A percentile compares a stretch with the other conserved stretches of the same genome.
These are phyloP conservation scores for Apiospora pterosperma DNA, from an alignment of 2,329 filamentous ascomycete species.

Conservation along the genomic window DNA sequence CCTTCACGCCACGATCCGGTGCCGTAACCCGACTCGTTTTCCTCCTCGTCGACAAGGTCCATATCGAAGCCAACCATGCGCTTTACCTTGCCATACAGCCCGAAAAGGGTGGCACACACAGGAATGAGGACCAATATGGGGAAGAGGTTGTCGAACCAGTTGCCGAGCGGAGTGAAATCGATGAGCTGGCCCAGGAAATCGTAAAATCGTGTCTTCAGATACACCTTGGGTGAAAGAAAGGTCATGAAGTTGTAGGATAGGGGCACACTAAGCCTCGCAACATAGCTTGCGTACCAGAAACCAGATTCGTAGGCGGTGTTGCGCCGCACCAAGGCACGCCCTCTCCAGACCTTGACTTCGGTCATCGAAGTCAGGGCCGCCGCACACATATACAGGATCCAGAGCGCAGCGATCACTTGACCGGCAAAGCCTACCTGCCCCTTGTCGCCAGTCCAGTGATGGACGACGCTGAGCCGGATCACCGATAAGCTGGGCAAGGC, in stretches of 20 bases:
- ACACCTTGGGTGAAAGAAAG: slow-evolving; percentile 71
- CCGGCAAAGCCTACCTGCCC: slow-evolving; percentile 81
- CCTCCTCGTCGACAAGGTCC: slow-evolving; percentile 68
- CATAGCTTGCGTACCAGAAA: slow-evolving; percentile 92
- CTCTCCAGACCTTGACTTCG: slow-evolving; percentile 96
- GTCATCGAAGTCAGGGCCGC: slow-evolving; percentile 84
- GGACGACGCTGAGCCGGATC: slow-evolving; percentile 64
- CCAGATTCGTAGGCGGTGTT: slow-evolving; percentile 92
- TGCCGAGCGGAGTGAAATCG: slow-evolving; percentile 76
- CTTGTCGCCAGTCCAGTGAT: slow-evolving; percentile 67
- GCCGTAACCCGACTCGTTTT: slow-evolving; percentile 63
- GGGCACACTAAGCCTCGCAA: slow-evolving; percentile 88
- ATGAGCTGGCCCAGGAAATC: slow-evolving; percentile 80
- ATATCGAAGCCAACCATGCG: slow-evolving; percentile 73
- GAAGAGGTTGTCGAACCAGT: slow-evolving; percentile 84
- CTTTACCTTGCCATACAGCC: slow-evolving; percentile 79
- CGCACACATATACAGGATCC: slow-evolving; percentile 95
- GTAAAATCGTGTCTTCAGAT: slow-evolving; percentile 79
- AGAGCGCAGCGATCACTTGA: slow-evolving; percentile 77
- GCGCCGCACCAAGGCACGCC: slow-evolving; percentile 81
- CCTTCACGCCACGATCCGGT: slow-evolving; percentile 89
- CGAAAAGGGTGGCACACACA: slow-evolving; percentile 81
- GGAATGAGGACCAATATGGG: slow-evolving; percentile 85
- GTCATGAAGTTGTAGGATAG: slow-evolving; percentile 96
- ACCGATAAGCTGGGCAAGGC: slow-evolving; percentile 73